Evolutionary conservation across 192 early-diverging fungal genomes (phyloP).

Genomic region (Funneliformis geosporum): DNA sequence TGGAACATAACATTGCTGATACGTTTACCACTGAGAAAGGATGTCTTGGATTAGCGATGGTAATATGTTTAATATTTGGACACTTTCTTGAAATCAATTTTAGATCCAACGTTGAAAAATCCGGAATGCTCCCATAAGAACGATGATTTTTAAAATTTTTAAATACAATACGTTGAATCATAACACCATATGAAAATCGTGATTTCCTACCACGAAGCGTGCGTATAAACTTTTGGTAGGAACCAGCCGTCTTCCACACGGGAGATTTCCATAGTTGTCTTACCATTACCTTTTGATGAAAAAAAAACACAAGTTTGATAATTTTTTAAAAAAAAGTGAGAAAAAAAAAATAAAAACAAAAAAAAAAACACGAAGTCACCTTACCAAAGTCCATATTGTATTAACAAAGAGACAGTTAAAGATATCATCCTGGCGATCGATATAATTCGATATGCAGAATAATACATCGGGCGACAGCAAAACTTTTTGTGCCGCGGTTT

Average conservation of each 20-base stretch:
- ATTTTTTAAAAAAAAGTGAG: background rate
- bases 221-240: background rate
- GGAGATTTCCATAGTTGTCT: slow-evolving; percentile 20
- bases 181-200: slow-evolving; percentile 4
- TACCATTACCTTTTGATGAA: background rate
- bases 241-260: background rate
- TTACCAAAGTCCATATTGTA: background rate
- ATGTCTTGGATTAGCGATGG: background rate
- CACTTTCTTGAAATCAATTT: slow-evolving; percentile 10
- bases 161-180: slow-evolving; percentile 5
- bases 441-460: background rate
- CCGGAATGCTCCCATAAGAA: background rate
- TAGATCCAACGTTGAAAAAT: background rate
- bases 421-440: slow-evolving; percentile 6
- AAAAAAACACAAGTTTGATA: background rate
- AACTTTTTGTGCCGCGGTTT: background rate
- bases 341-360: background rate
- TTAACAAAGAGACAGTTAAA: slow-evolving; percentile 1
- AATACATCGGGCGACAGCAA: background rate
- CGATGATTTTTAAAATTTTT: slow-evolving; percentile 9
- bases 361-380: background rate
- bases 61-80: slow-evolving; percentile 17
- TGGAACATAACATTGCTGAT: background rate
- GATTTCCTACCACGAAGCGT: slow-evolving; percentile 8
- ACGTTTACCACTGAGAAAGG: background rate